Base-by-base conservation (phyloP, 306 rosid genomes). In the Malus asiatica region DNA sequence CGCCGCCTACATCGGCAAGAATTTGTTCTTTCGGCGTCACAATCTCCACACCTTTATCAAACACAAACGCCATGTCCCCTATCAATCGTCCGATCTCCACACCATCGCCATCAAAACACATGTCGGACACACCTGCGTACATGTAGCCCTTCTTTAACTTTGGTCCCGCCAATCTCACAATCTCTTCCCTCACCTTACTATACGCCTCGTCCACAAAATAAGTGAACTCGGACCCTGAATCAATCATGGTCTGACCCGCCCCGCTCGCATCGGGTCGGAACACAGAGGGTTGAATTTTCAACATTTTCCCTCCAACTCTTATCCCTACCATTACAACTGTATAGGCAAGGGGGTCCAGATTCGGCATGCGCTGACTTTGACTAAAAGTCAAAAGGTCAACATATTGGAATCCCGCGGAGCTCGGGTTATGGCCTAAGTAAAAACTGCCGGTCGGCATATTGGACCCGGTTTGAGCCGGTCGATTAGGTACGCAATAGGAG, bases 231-330 rank as follows among this genome's bases (percentile, higher is more conserved):
- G 97, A 88, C 1, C 97, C 98, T 0, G 98, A 95, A 66, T 95
- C 98, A 0, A 95, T 52, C 84, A 95, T 90, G 52, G 98, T 95
- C 25, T 95, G 98, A 71, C 98, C 98, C 77, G 97, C 66, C 25
- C 98, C 97, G 8, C 93, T 67, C 0, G 88, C 70, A 66, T 90
- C 74, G 3, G 96, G 98, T 13, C 62, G 84, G 67, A 95, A 92
- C 42, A 80, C 83, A 0, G 97, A 6, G 0, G 92, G 75, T 0
- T 71, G 48, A 1, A 95, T 90, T 55, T 64, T 68, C 14, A 95
- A 81, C 45, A 14, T 79, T 2, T 72, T 90, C 0, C 65, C 80
- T 0, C 88, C 90, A 3, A 95, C 84, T 35, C 86, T 82, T 10
- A 95, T 89, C 13, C 93, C 98, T 32, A 81, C 79, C 87, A 95